Percentiles rank a stretch among this genome's conserved stretches.
phyloP scores from a whole-genome alignment of 78 protist species.

The Chrysochromulina tobinii region DNA sequence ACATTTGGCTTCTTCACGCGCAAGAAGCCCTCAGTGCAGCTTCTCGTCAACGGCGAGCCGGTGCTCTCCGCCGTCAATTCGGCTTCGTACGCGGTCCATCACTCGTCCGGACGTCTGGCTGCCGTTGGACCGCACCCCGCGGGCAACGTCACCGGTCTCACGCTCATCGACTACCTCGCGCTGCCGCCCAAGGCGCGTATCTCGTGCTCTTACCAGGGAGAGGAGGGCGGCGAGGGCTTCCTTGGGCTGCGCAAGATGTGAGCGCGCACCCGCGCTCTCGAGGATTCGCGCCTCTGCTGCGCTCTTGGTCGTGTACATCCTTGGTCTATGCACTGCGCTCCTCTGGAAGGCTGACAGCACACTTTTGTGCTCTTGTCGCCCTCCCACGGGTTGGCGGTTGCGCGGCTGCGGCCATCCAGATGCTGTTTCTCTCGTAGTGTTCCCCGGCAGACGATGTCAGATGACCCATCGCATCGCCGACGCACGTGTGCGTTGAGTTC shows the following conservation, averaged over 20 bases:
- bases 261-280: not conserved
- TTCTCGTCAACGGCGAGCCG: conserved; percentile 65
- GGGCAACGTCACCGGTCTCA: conserved; percentile 57
- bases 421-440: too few relatives aligned
- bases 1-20: conserved; percentile 56
- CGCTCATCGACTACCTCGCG: conserved; percentile 53
- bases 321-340: too few relatives aligned
- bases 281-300: not conserved
- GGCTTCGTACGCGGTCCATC: conserved; percentile 45
- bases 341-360: too few relatives aligned
- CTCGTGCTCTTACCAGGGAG: conserved; percentile 12
- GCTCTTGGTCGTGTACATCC: too few relatives aligned
- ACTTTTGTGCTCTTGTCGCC: too few relatives aligned
- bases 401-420: too few relatives aligned
- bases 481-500: too few relatives aligned
- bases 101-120: conserved; percentile 29
- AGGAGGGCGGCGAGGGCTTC: conserved; percentile 60
- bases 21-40: conserved; percentile 54
- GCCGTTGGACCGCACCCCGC: not conserved
- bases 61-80: conserved; percentile 51
- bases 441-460: too few relatives aligned
- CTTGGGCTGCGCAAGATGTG: conserved; percentile 52
- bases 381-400: too few relatives aligned
- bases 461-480: too few relatives aligned
- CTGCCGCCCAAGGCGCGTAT: conserved; percentile 51